Evolutionary conservation across 805 yeast species (phyloP).

Genomic region (Saturnispora halmiae): DNA sequence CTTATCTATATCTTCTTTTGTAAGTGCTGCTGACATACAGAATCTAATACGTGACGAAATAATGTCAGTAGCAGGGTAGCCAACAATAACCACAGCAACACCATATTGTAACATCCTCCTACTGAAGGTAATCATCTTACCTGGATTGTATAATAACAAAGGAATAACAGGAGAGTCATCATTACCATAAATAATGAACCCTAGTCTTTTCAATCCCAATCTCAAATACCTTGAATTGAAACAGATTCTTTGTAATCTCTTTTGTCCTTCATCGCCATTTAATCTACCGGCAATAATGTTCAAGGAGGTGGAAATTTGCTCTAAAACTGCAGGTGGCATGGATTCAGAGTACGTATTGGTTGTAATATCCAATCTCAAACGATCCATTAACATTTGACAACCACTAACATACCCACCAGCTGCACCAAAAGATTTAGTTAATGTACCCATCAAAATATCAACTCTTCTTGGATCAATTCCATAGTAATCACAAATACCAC

Average conservation of each 20-base stretch:
- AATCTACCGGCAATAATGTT: slow-evolving; percentile 71
- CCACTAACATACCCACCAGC: slow-evolving; percentile 98
- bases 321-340: slow-evolving; percentile 83
- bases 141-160: slow-evolving; percentile 74
- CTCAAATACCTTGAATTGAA: slow-evolving; percentile 92
- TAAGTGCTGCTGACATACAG: slow-evolving; percentile 85
- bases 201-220: slow-evolving; percentile 81
- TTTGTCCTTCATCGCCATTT: slow-evolving; percentile 88
- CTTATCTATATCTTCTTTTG: slow-evolving; percentile 87
- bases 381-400: slow-evolving; percentile 55
- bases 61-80: slow-evolving; percentile 96
- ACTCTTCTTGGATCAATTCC: slow-evolving; percentile 65
- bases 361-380: slow-evolving; percentile 62
- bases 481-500: slow-evolving; percentile 93
- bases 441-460: slow-evolving; percentile 94
- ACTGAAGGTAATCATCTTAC: slow-evolving; percentile 89
- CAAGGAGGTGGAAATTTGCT: slow-evolving; percentile 77
- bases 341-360: slow-evolving; percentile 76
- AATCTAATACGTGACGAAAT: slow-evolving; percentile 84
- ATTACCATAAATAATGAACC: slow-evolving; percentile 88
- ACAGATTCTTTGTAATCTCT: slow-evolving; percentile 86
- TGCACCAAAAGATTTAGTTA: slow-evolving; percentile 97
- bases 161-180: slow-evolving; percentile 98
- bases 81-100: slow-evolving; percentile 92
- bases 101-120: slow-evolving; percentile 69